Conservation (phyloP, 106 monocot genomes). For the Chionographis japonica region DNA sequence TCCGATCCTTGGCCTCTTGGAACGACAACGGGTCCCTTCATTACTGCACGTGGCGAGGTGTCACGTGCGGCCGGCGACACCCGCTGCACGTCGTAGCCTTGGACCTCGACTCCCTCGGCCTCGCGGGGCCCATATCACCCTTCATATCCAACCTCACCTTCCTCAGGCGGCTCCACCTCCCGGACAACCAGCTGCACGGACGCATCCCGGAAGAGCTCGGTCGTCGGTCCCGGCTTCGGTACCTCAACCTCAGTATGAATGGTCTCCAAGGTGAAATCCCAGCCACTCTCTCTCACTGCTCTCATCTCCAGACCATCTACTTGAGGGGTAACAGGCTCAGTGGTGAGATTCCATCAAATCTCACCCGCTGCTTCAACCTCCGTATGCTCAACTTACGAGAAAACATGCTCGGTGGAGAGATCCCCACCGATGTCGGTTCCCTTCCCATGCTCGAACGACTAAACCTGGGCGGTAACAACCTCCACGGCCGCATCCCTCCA, state of each 20-base stretch:
- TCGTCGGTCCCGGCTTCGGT: neutral
- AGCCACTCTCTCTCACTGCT: too few relatives aligned
- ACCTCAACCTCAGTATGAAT: neutral
- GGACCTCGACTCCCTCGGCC: conserved; percentile 14
- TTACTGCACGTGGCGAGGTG: conserved; percentile 38
- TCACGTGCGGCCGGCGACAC: conserved; percentile 43
- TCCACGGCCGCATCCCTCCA: conserved; percentile 9
- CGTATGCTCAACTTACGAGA: neutral
- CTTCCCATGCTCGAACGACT: neutral
- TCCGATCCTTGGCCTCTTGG: conserved; percentile 31
- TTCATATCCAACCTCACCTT: conserved; percentile 32
- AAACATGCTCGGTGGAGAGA: conserved; percentile 18
- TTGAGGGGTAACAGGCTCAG: conserved; percentile 21
- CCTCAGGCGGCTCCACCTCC: conserved; percentile 25
- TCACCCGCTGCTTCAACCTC: conserved; percentile 1
- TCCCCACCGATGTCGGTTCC: neutral
- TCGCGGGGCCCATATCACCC: conserved; percentile 35
- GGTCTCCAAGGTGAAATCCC: neutral
- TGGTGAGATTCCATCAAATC: conserved; percentile 9
- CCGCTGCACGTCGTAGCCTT: conserved; percentile 28
- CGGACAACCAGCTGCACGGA: conserved; percentile 21
- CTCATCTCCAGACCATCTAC: conserved; percentile 1
- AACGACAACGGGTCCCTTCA: conserved; percentile 7
- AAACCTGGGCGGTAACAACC: conserved; percentile 4
- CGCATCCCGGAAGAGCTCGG: conserved; percentile 27